phyloP scores from a whole-genome alignment of 768 basidiomycete species.

The Naganishia onofrii region DNA sequence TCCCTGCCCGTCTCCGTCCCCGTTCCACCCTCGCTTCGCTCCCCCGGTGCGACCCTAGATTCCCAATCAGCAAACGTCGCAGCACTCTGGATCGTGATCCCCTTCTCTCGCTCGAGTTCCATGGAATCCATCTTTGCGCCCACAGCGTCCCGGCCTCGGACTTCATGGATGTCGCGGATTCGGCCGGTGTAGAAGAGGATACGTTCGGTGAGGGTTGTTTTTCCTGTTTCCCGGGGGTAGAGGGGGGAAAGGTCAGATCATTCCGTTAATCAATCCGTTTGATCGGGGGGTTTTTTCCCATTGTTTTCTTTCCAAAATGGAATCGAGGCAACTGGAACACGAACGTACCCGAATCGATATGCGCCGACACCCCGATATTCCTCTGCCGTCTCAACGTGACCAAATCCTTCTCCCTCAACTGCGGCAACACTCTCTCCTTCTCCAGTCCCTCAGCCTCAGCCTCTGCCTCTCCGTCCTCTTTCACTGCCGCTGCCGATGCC shows the following conservation, averaged over 20 bases:
- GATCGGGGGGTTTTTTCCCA: too few relatives aligned
- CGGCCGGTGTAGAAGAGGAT: slow-evolving; percentile 94
- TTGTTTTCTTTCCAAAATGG: too few relatives aligned
- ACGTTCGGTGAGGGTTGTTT: slow-evolving; percentile 95
- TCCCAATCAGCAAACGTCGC: slow-evolving; percentile 99
- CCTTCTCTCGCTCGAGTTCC: slow-evolving; percentile 98
- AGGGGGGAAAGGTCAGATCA: neutral
- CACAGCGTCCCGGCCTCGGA: slow-evolving; percentile 87
- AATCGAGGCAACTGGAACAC: too few relatives aligned
- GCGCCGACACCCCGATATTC: slow-evolving; percentile 78
- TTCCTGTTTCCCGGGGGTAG: slow-evolving; percentile 59
- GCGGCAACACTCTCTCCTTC: slow-evolving; percentile 48
- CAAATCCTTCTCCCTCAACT: slow-evolving; percentile 62
- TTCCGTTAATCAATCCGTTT: too few relatives aligned
- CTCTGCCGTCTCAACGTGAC: slow-evolving; percentile 70
- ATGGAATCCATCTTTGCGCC: slow-evolving; percentile 99
- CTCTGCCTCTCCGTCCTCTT: slow-evolving; percentile 22
- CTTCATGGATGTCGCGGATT: slow-evolving; percentile 94
- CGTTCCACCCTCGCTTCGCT: slow-evolving; percentile 37
- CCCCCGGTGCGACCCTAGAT: slow-evolving; percentile 62
- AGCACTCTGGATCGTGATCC: slow-evolving; percentile 97
- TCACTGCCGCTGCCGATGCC: slow-evolving; percentile 32
- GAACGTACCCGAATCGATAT: slow-evolving; percentile 58
- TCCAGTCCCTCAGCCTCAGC: slow-evolving; percentile 39
- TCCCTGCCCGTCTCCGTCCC: slow-evolving; percentile 2